Conservation (phyloP, 768 basidiomycete genomes). For the Kwoniella mangroviensis region DNA sequence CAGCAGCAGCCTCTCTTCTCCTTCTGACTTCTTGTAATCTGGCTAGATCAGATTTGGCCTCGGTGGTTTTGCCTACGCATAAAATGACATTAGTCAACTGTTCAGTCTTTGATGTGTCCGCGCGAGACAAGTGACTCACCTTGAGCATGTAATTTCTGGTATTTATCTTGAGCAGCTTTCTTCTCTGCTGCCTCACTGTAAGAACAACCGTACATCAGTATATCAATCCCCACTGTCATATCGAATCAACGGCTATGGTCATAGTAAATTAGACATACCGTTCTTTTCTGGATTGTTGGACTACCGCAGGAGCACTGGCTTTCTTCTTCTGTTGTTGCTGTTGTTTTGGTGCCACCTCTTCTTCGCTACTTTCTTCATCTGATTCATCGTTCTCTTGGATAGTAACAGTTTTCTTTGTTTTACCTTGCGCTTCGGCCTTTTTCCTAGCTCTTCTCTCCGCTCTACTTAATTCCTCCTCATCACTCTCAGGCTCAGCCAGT, state of each 20-base stretch:
- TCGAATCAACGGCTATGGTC: no score
- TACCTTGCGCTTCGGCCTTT: constrained; percentile 69
- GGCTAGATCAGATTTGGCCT: constrained; percentile 86
- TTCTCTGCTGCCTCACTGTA: constrained; percentile 88
- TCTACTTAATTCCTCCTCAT: constrained; percentile 65
- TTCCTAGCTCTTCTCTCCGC: constrained; percentile 77
- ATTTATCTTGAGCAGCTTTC: constrained; percentile 81
- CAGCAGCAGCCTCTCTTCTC: constrained; percentile 84
- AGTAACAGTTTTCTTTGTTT: constrained; percentile 46
- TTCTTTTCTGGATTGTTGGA: constrained; percentile 53
- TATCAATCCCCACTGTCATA: constrained; percentile 61
- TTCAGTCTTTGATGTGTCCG: no score
- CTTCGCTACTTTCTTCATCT: constrained; percentile 24
- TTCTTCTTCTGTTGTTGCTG: constrained; percentile 41
- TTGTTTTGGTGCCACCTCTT: constrained; percentile 18
- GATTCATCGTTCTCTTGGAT: constrained; percentile 45
- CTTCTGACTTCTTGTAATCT: constrained; percentile 79
- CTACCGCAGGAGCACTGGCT: constrained; percentile 21
- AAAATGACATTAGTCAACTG: no score
- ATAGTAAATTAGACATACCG: constrained; percentile 44
- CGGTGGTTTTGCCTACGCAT: constrained; percentile 81
- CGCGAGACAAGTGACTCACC: constrained; percentile 39
- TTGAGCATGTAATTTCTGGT: constrained; percentile 75
- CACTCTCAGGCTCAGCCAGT: constrained; percentile 24
- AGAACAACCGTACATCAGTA: constrained; percentile 15